Percentiles rank a stretch among this genome's conserved stretches.
Conservation (phyloP, 352 stramenopile genomes). For the Plasmopara muralis region DNA sequence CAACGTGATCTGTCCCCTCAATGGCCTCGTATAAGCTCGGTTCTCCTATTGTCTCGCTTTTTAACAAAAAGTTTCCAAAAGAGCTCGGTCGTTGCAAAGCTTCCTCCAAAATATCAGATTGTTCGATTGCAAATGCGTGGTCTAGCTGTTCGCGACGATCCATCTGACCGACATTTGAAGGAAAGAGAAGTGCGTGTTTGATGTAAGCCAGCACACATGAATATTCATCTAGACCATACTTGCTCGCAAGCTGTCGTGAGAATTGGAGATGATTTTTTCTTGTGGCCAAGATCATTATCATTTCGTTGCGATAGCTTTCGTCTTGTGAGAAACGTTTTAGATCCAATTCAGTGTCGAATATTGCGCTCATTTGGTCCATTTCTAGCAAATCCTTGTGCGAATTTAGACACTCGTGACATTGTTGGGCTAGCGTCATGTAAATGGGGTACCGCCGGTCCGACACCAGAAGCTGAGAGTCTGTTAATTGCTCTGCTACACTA, state of each 20-base stretch:
- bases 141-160: conserved; percentile 59
- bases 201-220: conserved; percentile 63
- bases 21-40: conserved; percentile 50
- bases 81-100: conserved; percentile 42
- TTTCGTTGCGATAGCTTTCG: conserved; percentile 37
- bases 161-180: conserved; percentile 3
- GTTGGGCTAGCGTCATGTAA: conserved; percentile 31
- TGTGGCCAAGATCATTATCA: conserved; percentile 45
- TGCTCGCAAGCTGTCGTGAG: conserved; percentile 50
- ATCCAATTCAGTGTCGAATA: conserved; percentile 58
- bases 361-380: conserved; percentile 51
- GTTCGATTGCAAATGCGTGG: conserved; percentile 47
- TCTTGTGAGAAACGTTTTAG: conserved; percentile 47
- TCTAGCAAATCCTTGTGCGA: conserved; percentile 57
- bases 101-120: conserved; percentile 55
- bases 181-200: conserved; percentile 30
- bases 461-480: conserved; percentile 1
- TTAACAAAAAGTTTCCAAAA: conserved; percentile 59
- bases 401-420: conserved; percentile 39
- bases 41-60: conserved; percentile 3
- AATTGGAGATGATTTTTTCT: conserved; percentile 41
- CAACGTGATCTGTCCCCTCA: conserved; percentile 60
- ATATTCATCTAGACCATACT: conserved; percentile 64
- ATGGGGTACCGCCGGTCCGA: conserved; percentile 15
- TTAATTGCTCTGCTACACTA: conserved; percentile 1